Conservation (phyloP, 805 yeast genomes). For the Saccharomycodes ludwigii region DNA sequence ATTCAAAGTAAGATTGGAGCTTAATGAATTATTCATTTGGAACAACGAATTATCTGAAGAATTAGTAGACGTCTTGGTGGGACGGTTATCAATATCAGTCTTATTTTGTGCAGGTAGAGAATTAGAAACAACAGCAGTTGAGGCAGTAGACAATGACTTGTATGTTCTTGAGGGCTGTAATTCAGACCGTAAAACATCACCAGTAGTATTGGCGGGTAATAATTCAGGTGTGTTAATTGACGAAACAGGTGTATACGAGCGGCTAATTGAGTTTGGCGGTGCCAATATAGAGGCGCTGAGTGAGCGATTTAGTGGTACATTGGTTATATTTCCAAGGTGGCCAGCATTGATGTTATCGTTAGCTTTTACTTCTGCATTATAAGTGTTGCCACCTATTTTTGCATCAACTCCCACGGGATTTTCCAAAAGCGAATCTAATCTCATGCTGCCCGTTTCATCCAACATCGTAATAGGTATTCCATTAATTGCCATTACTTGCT, state of each 20-base stretch:
- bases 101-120: too few species aligned
- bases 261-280: neutral
- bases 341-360: too few species aligned
- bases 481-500: slow-evolving; percentile 40
- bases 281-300: slow-evolving; percentile 4
- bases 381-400: neutral
- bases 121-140: too few species aligned
- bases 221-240: too few species aligned
- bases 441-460: slow-evolving; percentile 67
- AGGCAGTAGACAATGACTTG: too few species aligned
- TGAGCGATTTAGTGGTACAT: slow-evolving; percentile 6
- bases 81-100: too few species aligned
- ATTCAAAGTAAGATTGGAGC: slow-evolving; percentile 9
- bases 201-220: too few species aligned
- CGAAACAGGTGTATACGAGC: neutral
- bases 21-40: slow-evolving; percentile 11
- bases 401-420: slow-evolving; percentile 1
- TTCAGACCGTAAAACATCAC: too few species aligned
- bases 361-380: too few species aligned
- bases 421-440: slow-evolving; percentile 7
- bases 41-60: slow-evolving; percentile 14
- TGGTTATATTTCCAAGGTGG: too few species aligned
- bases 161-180: too few species aligned
- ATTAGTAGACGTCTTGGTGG: too few species aligned
- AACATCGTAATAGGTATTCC: slow-evolving; percentile 63